phyloP scores from a whole-genome alignment of 2,329 filamentous ascomycete species.

The Xylaria sp. region DNA sequence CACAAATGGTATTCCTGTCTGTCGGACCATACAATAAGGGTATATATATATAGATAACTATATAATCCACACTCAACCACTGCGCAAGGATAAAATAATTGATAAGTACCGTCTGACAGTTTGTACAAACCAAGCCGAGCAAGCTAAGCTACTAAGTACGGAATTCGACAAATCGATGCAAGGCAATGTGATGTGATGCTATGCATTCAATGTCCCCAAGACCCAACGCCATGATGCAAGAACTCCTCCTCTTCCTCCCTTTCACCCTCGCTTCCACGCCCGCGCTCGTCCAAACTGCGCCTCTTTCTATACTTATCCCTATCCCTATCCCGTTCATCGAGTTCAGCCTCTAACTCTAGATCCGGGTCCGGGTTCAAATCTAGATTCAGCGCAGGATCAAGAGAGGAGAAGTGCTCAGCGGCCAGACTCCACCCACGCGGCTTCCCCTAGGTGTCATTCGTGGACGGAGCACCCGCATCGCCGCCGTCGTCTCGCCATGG shows the following conservation, averaged over 20 bases:
- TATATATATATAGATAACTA: background rate
- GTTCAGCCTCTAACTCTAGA: background rate
- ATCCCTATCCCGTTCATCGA: background rate
- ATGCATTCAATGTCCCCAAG: conserved; percentile 9
- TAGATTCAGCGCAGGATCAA: background rate
- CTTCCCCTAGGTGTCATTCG: conserved; percentile 33
- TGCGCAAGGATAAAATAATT: background rate
- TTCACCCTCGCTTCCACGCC: background rate
- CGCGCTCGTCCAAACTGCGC: background rate
- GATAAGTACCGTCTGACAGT: background rate
- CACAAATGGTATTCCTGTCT: too few species aligned
- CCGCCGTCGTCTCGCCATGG: conserved; percentile 34
- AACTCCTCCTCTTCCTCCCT: background rate
- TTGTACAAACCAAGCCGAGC: background rate
- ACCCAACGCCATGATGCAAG: conserved; percentile 18
- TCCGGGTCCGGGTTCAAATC: background rate
- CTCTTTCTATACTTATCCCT: background rate
- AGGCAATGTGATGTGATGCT: background rate
- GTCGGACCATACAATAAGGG: background rate
- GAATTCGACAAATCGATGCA: conserved; percentile 1
- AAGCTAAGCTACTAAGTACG: conserved; percentile 1
- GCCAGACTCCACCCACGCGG: conserved; percentile 32
- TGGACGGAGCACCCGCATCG: background rate
- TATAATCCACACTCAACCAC: background rate
- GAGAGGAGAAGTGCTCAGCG: background rate